Percentiles rank a stretch among this genome's conserved stretches.
Evolutionary conservation across 306 rosid species (phyloP).

Genomic region (Canavalia ensiformis): DNA sequence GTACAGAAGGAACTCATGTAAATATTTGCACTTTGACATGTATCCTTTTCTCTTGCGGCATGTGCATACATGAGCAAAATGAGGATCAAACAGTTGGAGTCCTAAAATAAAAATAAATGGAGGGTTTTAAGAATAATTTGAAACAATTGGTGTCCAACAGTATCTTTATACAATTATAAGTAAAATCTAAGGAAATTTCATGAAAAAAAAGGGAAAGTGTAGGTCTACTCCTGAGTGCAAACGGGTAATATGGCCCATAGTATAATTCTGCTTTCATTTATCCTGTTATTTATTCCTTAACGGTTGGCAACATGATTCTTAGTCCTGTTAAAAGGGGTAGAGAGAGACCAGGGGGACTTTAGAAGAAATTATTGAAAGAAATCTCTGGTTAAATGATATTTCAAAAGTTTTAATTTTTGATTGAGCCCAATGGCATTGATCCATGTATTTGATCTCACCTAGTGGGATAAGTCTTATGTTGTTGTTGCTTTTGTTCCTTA

Average conservation of each 20-base stretch:
- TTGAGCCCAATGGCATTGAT: no score
- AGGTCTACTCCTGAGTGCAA: slow-evolving; percentile 15
- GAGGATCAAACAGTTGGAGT: slow-evolving; percentile 23
- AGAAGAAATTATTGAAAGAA: no score
- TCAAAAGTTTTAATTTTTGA: no score
- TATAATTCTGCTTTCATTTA: slow-evolving; percentile 13
- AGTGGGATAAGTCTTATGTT: no score
- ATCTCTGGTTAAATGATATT: no score
- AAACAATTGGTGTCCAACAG: slow-evolving; percentile 5
- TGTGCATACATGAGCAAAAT: slow-evolving; percentile 10
- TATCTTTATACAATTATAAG: slow-evolving; percentile 12
- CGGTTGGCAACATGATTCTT: no score
- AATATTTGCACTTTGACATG: slow-evolving; percentile 9
- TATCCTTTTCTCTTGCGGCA: slow-evolving; percentile 13
- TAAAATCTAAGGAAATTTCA: slow-evolving; percentile 34
- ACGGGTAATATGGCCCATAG: slow-evolving; percentile 1
- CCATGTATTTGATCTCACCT: no score
- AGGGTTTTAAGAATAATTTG: slow-evolving; percentile 24
- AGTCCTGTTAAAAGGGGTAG: no score
- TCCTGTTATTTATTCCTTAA: neutral
- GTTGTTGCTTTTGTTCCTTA: slow-evolving; percentile 1
- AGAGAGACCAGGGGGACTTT: no score
- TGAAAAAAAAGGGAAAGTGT: slow-evolving; percentile 15
- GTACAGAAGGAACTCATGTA: slow-evolving; percentile 25
- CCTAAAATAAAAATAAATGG: slow-evolving; percentile 19